Evolutionary conservation across 2,329 filamentous ascomycete genomes (phyloP), one percentile per base, ranked within the genome.

Genomic region (Chaetomiaceae sp.): DNA sequence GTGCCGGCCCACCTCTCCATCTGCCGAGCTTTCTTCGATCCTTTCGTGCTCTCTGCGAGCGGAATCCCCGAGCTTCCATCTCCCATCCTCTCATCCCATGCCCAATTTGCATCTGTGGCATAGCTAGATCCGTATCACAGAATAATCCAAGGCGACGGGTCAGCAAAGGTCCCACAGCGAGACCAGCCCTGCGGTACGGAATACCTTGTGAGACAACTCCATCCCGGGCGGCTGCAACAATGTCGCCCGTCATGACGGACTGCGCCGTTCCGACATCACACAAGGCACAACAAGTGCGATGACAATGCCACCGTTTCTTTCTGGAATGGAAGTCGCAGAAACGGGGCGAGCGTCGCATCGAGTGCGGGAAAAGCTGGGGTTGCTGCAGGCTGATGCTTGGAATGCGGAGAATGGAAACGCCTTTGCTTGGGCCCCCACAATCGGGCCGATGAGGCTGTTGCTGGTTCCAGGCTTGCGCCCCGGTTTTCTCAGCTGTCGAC

Each of bases 401-500:
- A 59, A 62, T 63, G 61, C 62, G 61, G 62, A 63, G 62, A 54
- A 48, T 11, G 14, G 53, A 33, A 55, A 33, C 55, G 46, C 51
- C 47, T 44, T 37, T 27, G 54, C 61, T n/a, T 59, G 52, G 50
- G 47, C 34, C 52, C 54, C 56, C 58, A 59, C 54, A 64, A 54
- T 64, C 61, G 63, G 63, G 36, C 63, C 63, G 63, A 65, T 57
- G 56, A 62, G 63, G 63, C 61, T 64, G 54, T 31, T 6, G 44
- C 34, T 15, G n/a, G n/a, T 42, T 37, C 44, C 27, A 31, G 27
- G 27, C 27, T 6, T 31, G 27, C 8, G 9, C 27, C 27, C 27
- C n/a, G n/a, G 47, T 43, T 29, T 8, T 27, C 39, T 17, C 27
- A 3, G 8, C 4, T 4, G 27, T 31, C 8, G 8, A 20, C 3